Percentiles rank a stretch among this genome's conserved stretches.
Evolutionary conservation across 1,139 yeast genomes (phyloP).

Genomic region (Blastobotrys arbuscula): DNA sequence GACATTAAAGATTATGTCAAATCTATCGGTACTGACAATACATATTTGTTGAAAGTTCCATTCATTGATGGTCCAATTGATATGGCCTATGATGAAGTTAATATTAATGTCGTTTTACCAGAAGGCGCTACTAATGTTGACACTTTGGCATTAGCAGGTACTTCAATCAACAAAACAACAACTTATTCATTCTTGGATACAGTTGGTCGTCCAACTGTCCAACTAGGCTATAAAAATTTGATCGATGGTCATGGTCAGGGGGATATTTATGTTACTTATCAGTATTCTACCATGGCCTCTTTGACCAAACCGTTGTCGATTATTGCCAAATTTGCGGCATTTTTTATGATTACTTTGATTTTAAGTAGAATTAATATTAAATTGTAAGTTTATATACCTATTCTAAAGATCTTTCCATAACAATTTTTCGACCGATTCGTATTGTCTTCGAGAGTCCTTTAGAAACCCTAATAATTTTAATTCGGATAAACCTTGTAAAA

Average conservation of each 20-base stretch:
- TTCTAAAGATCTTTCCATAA: constrained; percentile 50
- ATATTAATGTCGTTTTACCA: constrained; percentile 68
- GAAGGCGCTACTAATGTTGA: constrained; percentile 72
- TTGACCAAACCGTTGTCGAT: constrained; percentile 63
- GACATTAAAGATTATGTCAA: constrained; percentile 48
- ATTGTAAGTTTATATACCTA: constrained; percentile 15
- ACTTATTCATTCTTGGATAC: constrained; percentile 67
- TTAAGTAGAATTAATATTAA: constrained; percentile 40
- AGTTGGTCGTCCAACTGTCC: constrained; percentile 75
- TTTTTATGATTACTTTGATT: constrained; percentile 49
- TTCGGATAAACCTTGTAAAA: constrained; percentile 53
- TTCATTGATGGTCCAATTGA: constrained; percentile 68
- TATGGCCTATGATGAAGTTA: constrained; percentile 55
- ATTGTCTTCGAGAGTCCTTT: constrained; percentile 44
- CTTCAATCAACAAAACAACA: constrained; percentile 30
- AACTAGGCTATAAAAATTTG: constrained; percentile 54
- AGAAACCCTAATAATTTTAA: constrained; percentile 50
- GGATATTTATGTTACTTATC: constrained; percentile 58
- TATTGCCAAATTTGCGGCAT: constrained; percentile 56
- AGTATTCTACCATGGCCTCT: constrained; percentile 49
- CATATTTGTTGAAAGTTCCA: constrained; percentile 61
- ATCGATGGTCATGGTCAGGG: constrained; percentile 63
- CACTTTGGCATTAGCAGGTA: constrained; percentile 51
- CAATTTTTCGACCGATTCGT: constrained; percentile 51
- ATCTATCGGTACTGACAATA: constrained; percentile 40